Percentiles rank a stretch among this genome's conserved stretches.
These are phyloP conservation scores for Kwoniella pini DNA, from an alignment of 768 basidiomycete species.

Conservation along the genomic window DNA sequence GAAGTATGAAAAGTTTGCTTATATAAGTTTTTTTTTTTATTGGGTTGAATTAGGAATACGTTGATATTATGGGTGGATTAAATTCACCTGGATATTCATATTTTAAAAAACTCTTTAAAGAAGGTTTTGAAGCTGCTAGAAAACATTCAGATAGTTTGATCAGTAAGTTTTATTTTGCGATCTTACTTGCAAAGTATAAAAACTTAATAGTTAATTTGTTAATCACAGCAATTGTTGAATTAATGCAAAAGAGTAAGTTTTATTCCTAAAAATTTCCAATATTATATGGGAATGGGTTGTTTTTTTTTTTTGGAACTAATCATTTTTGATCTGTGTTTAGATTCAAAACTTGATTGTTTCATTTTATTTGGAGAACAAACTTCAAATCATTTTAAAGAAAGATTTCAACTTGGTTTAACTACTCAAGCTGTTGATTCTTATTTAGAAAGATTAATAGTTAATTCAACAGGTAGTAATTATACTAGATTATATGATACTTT, in stretches of 20 bases:
- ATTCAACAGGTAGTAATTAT: conserved; percentile 88
- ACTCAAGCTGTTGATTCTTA: conserved; percentile 78
- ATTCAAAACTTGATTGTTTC: conserved; percentile 89
- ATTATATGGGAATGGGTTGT: background rate
- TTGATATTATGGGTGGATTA: conserved; percentile 90
- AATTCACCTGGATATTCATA: conserved; percentile 73
- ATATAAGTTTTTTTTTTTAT: background rate
- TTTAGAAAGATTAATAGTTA: conserved; percentile 85
- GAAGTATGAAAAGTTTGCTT: no score
- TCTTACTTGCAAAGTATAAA: background rate
- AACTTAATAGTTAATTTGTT: conserved; percentile 17
- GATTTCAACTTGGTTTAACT: conserved; percentile 88
- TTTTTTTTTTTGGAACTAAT: background rate
- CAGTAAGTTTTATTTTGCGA: conserved; percentile 60
- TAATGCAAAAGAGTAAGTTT: conserved; percentile 88
- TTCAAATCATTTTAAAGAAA: conserved; percentile 79
- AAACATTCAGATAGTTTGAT: conserved; percentile 97
- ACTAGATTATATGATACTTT: conserved; percentile 90
- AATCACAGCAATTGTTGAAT: conserved; percentile 74
- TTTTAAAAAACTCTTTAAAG: conserved; percentile 82
- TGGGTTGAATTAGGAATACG: conserved; percentile 74
- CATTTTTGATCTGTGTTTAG: conserved; percentile 56
- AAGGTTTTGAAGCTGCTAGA: conserved; percentile 88
- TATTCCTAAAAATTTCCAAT: background rate
- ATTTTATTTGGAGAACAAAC: conserved; percentile 87